These are phyloP conservation scores for Olyra latifolia DNA, from an alignment of 176 grass and related monocot genomes.

Conservation along the genomic window DNA sequence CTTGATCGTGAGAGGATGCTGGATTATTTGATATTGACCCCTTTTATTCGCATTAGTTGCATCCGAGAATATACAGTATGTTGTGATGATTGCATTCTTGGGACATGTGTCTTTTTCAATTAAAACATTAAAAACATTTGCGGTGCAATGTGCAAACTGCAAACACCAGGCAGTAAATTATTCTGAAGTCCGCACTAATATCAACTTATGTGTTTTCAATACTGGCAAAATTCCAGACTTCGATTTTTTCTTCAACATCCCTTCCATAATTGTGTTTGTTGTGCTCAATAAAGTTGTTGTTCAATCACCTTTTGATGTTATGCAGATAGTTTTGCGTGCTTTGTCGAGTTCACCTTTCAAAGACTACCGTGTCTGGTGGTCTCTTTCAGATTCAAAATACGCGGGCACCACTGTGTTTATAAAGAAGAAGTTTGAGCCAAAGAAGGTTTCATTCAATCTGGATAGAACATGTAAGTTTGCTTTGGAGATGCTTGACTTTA, in stretches of 20 bases:
- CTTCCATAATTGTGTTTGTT: slow-evolving; percentile 25
- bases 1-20: slow-evolving; percentile 2
- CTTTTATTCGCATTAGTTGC: slow-evolving; percentile 1
- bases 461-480: slow-evolving; percentile 68
- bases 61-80: background rate
- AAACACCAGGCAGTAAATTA: background rate
- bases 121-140: background rate
- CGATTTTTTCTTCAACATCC: slow-evolving; percentile 5
- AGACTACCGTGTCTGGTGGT: slow-evolving; percentile 88
- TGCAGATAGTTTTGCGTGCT: slow-evolving; percentile 66
- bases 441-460: slow-evolving; percentile 84
- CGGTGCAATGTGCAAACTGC: background rate
- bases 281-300: background rate
- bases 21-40: background rate
- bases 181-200: slow-evolving; percentile 1
- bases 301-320: slow-evolving; percentile 33
- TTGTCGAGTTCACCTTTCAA: slow-evolving; percentile 74
- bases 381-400: slow-evolving; percentile 96
- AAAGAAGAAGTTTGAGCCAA: slow-evolving; percentile 83
- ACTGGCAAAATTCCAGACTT: background rate
- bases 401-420: slow-evolving; percentile 80
- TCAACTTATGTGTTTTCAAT: slow-evolving; percentile 10
- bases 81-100: slow-evolving; percentile 14
- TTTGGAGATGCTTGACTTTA: slow-evolving; percentile 26
- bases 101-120: background rate